Base-by-base conservation (phyloP, 768 basidiomycete species). In the Lactifluus rugatus region DNA sequence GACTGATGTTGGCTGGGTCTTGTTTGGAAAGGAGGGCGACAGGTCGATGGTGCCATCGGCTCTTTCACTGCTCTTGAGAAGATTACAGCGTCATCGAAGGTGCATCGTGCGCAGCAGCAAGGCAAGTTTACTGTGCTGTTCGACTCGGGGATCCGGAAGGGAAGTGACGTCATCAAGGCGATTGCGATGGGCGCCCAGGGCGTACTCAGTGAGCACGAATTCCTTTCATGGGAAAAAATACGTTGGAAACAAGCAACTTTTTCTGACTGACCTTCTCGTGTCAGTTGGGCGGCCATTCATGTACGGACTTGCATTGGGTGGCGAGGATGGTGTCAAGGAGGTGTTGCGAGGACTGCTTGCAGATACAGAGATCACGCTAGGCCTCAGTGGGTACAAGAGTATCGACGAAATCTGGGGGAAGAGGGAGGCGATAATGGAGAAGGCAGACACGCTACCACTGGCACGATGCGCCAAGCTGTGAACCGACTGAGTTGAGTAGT, bases 151-250 rank as follows among this genome's bases (percentile, higher is more conserved):
- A 84, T 93, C 58, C 81, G 92, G 45, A 87, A 84, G 0, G 92
- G 89, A 11, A 80, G 82, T 45, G 93, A 95, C 61, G 80, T 93
- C 47, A 76, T 91, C 70, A 89, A 89, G 69, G 92, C 93, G 0
- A 71, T 93, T 28, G 90, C 90, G 1, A 75, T 94, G 0, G 91
- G 93, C 42, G 92, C 93, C 8, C 85, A 93, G 64, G 89, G 75
- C 8, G 83, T 93, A 16, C 69, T 93, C 19, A 74, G 83, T 89
- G 63, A 64, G 87, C 77, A 16, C 34, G 19, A 19, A 5, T 4
- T 10, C 5, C 17, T 48, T n/a, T 34, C 37, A 17, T 5, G 5
- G 42, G 8, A 17, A 6, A 3, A 34, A 25, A 2, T n/a, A 34
- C 11, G 16, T 32, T 17, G 28, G 56, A 25, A 37, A 17, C 5